A percentile compares a stretch with the other conserved stretches of the same genome.
These are phyloP conservation scores for Penicillium turbatum DNA, from an alignment of 495 filamentous ascomycete species.

Conservation along the genomic window DNA sequence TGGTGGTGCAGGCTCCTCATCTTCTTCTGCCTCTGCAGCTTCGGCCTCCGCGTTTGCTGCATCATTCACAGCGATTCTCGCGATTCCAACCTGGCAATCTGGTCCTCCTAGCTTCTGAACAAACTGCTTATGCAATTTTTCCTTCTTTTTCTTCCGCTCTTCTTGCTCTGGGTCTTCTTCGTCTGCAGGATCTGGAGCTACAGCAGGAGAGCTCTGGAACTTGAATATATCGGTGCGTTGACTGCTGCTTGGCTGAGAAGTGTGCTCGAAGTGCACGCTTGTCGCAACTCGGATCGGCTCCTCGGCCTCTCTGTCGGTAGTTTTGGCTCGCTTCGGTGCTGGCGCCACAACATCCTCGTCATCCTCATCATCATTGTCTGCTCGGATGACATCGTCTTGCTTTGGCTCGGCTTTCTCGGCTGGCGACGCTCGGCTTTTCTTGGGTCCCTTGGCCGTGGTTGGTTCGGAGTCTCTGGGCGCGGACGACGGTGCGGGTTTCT, in stretches of 20 bases:
- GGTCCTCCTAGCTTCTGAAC: conserved; percentile 83
- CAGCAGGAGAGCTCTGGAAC: conserved; percentile 38
- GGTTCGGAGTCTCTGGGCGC: conserved; percentile 11
- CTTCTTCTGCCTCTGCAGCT: conserved; percentile 47
- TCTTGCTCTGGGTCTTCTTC: conserved; percentile 47
- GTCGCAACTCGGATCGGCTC: conserved; percentile 14
- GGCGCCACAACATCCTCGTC: conserved; percentile 39
- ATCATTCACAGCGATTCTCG: conserved; percentile 53
- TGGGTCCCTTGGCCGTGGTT: conserved; percentile 8
- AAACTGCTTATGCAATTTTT: conserved; percentile 78
- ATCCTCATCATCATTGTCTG: conserved; percentile 21
- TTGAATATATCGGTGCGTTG: conserved; percentile 39
- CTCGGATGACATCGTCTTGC: conserved; percentile 12
- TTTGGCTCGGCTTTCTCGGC: conserved; percentile 11
- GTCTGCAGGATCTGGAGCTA: conserved; percentile 3
- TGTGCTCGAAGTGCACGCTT: conserved; percentile 7
- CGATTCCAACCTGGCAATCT: conserved; percentile 70
- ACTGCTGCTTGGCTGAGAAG: conserved; percentile 22
- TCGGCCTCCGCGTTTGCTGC: conserved; percentile 50
- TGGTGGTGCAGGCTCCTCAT: conserved; percentile 49
- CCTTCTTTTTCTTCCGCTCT: conserved; percentile 48
- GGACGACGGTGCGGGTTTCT: conserved; percentile 43
- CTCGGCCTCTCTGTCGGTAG: conserved; percentile 14
- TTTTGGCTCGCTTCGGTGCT: conserved; percentile 37
- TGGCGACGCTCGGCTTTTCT: conserved; percentile 16